phyloP scores from a whole-genome alignment of 148 eudicot species.

The Persicaria tinctoria region DNA sequence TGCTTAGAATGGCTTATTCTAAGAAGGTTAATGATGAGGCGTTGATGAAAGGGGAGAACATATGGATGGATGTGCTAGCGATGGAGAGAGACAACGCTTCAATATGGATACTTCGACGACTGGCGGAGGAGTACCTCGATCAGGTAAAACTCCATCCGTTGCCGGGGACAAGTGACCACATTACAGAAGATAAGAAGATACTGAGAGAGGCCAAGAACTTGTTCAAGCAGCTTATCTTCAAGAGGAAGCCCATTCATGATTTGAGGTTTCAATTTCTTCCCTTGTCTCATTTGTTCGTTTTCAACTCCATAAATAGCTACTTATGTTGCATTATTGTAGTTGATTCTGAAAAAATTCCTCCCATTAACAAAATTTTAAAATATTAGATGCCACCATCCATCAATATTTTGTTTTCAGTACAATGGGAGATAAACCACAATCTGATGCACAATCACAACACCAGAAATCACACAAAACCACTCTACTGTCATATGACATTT shows the following conservation, averaged over 20 bases:
- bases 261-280: not conserved
- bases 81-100: not conserved
- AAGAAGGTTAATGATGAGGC: too few species aligned
- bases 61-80: constrained; percentile 1
- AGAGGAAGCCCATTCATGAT: too few species aligned
- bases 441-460: too few species aligned
- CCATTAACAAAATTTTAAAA: not conserved
- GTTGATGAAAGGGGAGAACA: not conserved
- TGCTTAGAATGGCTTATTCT: not conserved
- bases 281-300: too few species aligned
- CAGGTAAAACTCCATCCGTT: constrained; percentile 2
- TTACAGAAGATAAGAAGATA: not conserved
- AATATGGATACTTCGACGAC: constrained; percentile 9
- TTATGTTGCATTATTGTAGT: too few species aligned
- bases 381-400: not conserved
- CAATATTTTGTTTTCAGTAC: too few species aligned
- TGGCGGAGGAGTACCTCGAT: constrained; percentile 4
- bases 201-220: not conserved
- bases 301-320: too few species aligned
- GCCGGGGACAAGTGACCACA: constrained; percentile 3
- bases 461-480: too few species aligned
- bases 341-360: too few species aligned
- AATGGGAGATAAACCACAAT: too few species aligned
- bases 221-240: constrained; percentile 1
- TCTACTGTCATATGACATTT: too few species aligned